Conservation (phyloP, 2,329 filamentous ascomycete species). For the Fusarium nurragi region DNA sequence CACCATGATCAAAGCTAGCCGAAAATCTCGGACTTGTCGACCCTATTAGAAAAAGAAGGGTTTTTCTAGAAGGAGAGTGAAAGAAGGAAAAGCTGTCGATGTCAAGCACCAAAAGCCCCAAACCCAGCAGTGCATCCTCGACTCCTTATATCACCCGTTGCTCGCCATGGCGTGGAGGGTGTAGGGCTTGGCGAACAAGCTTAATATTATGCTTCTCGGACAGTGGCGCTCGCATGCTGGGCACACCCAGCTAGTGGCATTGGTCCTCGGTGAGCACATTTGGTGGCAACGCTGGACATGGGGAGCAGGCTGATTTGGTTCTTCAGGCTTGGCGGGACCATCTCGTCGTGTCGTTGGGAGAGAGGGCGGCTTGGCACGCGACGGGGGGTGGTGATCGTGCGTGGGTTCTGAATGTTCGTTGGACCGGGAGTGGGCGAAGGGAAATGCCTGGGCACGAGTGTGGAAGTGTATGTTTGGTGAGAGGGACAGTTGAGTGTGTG, state of each 20-base stretch:
- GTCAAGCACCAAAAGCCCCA: not conserved
- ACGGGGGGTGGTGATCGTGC: conserved; percentile 26
- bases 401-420: conserved; percentile 31
- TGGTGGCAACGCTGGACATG: not conserved
- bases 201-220: conserved; percentile 43
- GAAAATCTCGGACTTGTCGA: conserved; percentile 9
- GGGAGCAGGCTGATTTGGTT: not conserved
- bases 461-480: not conserved
- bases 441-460: not conserved
- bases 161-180: conserved; percentile 20
- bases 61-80: conserved; percentile 25
- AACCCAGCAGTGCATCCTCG: not conserved
- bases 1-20: conserved; percentile 27
- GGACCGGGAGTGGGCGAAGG: conserved; percentile 7
- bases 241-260: not conserved
- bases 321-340: conserved; percentile 21
- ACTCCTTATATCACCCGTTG: conserved; percentile 38
- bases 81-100: conserved; percentile 19
- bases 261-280: conserved; percentile 2
- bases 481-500: not conserved
- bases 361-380: conserved; percentile 20
- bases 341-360: not conserved
- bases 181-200: conserved; percentile 41
- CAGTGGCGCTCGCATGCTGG: conserved; percentile 1
- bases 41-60: not conserved